These are phyloP conservation scores for Solanum pimpinellifolium DNA, from an alignment of 257 asterid species.

Conservation along the genomic window DNA sequence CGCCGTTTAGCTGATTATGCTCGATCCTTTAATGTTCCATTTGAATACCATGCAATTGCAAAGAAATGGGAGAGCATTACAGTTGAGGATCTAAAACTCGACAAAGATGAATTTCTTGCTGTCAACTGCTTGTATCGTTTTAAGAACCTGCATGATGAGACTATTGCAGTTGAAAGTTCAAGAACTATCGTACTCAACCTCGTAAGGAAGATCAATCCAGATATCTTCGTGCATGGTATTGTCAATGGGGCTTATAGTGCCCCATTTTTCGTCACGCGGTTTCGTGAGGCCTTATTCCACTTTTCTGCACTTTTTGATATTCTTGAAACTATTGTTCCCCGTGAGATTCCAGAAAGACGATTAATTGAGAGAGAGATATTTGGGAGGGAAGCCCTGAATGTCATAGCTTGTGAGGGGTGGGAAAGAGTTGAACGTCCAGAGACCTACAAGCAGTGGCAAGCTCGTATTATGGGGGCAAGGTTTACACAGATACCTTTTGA, in stretches of 20 bases:
- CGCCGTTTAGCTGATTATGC: constrained; percentile 48
- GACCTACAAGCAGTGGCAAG: constrained; percentile 79
- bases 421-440: constrained; percentile 78
- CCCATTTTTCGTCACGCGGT: constrained; percentile 61
- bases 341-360: constrained; percentile 45
- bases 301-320: constrained; percentile 65
- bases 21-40: constrained; percentile 36
- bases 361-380: constrained; percentile 58
- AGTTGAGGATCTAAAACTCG: constrained; percentile 49
- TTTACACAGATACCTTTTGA: constrained; percentile 39
- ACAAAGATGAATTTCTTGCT: constrained; percentile 42
- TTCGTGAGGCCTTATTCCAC: constrained; percentile 63
- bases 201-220: constrained; percentile 45
- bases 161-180: constrained; percentile 39
- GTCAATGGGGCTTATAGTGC: constrained; percentile 59
- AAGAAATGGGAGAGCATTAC: constrained; percentile 59
- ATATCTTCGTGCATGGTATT: constrained; percentile 47
- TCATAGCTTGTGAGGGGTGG: constrained; percentile 78
- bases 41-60: constrained; percentile 55
- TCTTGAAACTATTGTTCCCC: constrained; percentile 49
- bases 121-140: constrained; percentile 45
- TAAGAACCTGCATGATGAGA: constrained; percentile 56
- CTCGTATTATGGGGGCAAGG: constrained; percentile 47
- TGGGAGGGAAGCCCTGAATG: constrained; percentile 63
- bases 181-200: constrained; percentile 42